These are phyloP conservation scores for Blastocystis sp. DNA, from an alignment of 352 stramenopile species.

Conservation along the genomic window DNA sequence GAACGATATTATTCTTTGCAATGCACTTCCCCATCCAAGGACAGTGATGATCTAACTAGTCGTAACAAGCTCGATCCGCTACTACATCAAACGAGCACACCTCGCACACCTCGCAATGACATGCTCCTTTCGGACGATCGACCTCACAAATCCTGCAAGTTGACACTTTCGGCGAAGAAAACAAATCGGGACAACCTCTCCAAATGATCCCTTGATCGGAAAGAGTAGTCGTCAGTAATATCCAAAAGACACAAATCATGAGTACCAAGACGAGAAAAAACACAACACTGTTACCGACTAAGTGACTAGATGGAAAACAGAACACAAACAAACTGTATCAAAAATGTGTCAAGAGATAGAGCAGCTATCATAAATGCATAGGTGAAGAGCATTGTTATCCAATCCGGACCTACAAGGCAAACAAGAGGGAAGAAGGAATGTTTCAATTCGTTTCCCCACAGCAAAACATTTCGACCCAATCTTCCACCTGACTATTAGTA, in stretches of 20 bases:
- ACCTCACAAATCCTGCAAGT: conserved; percentile 32
- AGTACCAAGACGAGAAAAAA: neutral
- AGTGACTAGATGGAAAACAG: neutral
- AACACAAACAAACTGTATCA: neutral
- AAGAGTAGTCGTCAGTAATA: conserved; percentile 6
- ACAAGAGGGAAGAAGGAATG: conserved; percentile 36
- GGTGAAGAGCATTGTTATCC: conserved; percentile 22
- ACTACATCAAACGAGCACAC: neutral
- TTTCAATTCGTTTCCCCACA: conserved; percentile 49
- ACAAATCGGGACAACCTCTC: neutral
- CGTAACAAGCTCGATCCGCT: neutral
- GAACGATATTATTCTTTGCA: conserved; percentile 11
- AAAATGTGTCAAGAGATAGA: neutral
- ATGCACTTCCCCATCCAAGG: conserved; percentile 59
- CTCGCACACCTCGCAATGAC: neutral
- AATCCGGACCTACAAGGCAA: conserved; percentile 15
- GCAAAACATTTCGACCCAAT: neutral
- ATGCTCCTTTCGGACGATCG: neutral
- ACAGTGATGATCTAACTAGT: conserved; percentile 53
- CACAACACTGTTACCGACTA: neutral
- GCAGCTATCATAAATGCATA: neutral
- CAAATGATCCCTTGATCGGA: conserved; percentile 47
- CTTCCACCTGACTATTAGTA: neutral
- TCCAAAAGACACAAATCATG: neutral
- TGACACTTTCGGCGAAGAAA: neutral